Conservation (phyloP, 768 basidiomycete genomes). For the Lepiota venenata region DNA sequence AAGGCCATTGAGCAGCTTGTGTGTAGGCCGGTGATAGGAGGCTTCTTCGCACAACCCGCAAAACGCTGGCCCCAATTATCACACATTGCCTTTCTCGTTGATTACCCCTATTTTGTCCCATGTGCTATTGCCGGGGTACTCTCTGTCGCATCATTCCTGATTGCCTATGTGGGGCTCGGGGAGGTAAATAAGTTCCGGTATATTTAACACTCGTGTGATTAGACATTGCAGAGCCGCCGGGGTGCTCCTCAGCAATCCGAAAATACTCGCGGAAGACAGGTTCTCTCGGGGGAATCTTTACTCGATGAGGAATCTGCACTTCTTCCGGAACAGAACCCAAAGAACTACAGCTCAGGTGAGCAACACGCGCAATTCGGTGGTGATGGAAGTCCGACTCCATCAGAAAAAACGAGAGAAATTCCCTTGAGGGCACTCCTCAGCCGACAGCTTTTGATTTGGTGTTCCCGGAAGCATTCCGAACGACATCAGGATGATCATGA, state of each 20-base stretch:
- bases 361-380: background rate
- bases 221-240: constrained; percentile 11
- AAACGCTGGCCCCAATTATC: constrained; percentile 24
- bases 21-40: constrained; percentile 28
- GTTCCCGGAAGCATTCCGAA: constrained; percentile 53
- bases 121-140: constrained; percentile 25
- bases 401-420: constrained; percentile 10
- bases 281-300: background rate
- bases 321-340: background rate
- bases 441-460: constrained; percentile 33
- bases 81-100: constrained; percentile 19
- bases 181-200: constrained; percentile 21
- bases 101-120: constrained; percentile 35
- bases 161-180: constrained; percentile 21
- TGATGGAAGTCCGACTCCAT: background rate
- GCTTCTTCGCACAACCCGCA: constrained; percentile 27
- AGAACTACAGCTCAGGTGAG: constrained; percentile 12
- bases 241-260: background rate
- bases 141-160: constrained; percentile 18
- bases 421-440: constrained; percentile 20
- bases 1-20: background rate
- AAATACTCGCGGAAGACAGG: background rate
- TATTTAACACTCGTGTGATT: background rate
- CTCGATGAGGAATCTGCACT: background rate
- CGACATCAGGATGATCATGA: constrained; percentile 50